phyloP scores from a whole-genome alignment of 176 grass and related monocot species.

The Oryza meyeriana region DNA sequence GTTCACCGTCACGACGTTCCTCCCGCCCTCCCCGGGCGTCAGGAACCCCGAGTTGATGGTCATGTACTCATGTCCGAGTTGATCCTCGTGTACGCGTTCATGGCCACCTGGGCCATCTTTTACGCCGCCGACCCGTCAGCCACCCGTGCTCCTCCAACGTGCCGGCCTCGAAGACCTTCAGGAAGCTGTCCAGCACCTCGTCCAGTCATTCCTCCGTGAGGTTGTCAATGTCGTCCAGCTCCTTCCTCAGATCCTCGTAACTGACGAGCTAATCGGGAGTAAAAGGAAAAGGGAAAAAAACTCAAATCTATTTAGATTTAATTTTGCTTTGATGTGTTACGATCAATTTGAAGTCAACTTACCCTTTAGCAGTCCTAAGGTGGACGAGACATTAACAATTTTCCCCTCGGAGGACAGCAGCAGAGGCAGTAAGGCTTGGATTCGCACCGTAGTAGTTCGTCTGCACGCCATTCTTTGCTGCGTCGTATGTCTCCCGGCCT shows the following conservation, averaged over 20 bases:
- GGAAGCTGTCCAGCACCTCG: slow-evolving; percentile 27
- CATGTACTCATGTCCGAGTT: too few species aligned
- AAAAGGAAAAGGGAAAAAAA: too few species aligned
- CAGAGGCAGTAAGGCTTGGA: slow-evolving; percentile 44
- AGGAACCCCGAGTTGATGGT: slow-evolving; percentile 29
- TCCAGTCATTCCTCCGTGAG: slow-evolving; percentile 47
- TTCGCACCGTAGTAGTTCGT: slow-evolving; percentile 62
- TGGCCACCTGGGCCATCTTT: slow-evolving; percentile 42
- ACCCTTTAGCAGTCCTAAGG: slow-evolving; percentile 10
- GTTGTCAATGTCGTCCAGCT: slow-evolving; percentile 28
- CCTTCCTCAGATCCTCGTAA: slow-evolving; percentile 36
- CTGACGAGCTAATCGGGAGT: slow-evolving; percentile 23
- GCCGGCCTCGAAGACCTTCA: slow-evolving; percentile 40
- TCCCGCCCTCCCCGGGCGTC: slow-evolving; percentile 51
- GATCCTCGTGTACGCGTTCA: slow-evolving; percentile 51
- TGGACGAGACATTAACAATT: slow-evolving; percentile 47
- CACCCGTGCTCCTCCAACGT: slow-evolving; percentile 26
- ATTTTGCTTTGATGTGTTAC: background rate
- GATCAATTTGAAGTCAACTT: background rate
- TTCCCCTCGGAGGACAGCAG: slow-evolving; percentile 44
- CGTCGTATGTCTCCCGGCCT: background rate
- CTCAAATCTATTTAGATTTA: background rate
- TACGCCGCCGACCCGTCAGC: slow-evolving; percentile 37
- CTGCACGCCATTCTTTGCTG: slow-evolving; percentile 23
- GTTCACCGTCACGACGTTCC: slow-evolving; percentile 34